A percentile compares a stretch with the other conserved stretches of the same genome.
Conservation (phyloP, 2,329 filamentous ascomycete genomes). For the Didymella pomorum region DNA sequence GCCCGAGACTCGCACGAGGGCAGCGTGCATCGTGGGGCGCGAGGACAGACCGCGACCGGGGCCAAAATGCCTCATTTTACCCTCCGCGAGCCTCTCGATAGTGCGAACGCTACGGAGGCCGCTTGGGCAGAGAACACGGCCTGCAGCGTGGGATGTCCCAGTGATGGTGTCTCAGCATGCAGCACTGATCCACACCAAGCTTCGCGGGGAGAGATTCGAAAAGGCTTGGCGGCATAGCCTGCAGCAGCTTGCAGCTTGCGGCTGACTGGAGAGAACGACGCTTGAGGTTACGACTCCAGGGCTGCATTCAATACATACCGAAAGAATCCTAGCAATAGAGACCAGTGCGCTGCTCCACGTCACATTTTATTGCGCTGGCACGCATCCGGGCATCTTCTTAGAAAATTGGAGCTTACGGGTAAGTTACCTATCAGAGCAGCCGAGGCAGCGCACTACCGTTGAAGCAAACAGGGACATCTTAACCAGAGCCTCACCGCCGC, state of each 20-base stretch:
- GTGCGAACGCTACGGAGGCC: slow-evolving; percentile 20
- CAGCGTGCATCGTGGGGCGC: slow-evolving; percentile 18
- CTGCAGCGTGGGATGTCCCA: slow-evolving; percentile 17
- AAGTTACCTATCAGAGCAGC: slow-evolving; percentile 21
- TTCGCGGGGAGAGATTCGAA: slow-evolving; percentile 16
- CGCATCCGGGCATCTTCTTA: slow-evolving; percentile 15
- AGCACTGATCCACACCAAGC: slow-evolving; percentile 20
- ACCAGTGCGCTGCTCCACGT: slow-evolving; percentile 20
- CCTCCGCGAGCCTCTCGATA: slow-evolving; percentile 20
- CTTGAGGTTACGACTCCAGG: slow-evolving; percentile 4
- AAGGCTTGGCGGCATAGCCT: slow-evolving; percentile 16
- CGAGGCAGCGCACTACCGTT: slow-evolving; percentile 19
- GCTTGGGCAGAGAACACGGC: slow-evolving; percentile 15
- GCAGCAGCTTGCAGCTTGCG: slow-evolving; percentile 16
- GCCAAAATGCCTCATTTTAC: slow-evolving; percentile 25
- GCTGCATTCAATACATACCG: slow-evolving; percentile 22
- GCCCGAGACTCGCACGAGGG: slow-evolving; percentile 22
- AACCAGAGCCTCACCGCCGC: slow-evolving; percentile 24
- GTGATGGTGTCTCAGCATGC: slow-evolving; percentile 12
- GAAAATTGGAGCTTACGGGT: slow-evolving; percentile 15
- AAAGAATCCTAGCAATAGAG: slow-evolving; percentile 15
- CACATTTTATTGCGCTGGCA: slow-evolving; percentile 13
- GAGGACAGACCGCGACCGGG: slow-evolving; percentile 15
- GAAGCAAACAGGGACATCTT: slow-evolving; percentile 19
- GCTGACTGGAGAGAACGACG: slow-evolving; percentile 13